These are phyloP conservation scores for Cicer chorassanicum DNA, from an alignment of 306 rosid genomes.

Conservation along the genomic window DNA sequence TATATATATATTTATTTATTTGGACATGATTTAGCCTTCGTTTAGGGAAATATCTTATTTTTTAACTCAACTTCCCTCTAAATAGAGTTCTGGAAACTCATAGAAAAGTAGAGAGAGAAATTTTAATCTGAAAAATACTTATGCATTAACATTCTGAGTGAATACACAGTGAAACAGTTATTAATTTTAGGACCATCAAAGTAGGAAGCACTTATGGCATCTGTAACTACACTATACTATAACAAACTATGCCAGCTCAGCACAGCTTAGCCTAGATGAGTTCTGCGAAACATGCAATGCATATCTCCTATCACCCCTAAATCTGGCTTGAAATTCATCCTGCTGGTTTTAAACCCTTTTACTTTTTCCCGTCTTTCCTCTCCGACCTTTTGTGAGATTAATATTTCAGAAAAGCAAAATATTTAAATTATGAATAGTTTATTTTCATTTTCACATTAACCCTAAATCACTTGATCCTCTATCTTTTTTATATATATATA, in stretches of 20 bases:
- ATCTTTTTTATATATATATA: not conserved
- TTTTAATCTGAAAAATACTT: not conserved
- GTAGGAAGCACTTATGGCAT: not conserved
- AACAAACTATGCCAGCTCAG: not conserved
- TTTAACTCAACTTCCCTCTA: not conserved
- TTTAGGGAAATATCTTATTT: slow-evolving; percentile 12
- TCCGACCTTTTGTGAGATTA: not conserved
- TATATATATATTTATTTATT: not conserved
- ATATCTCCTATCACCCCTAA: not conserved
- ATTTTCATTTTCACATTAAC: slow-evolving; percentile 22
- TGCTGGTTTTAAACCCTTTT: slow-evolving; percentile 8
- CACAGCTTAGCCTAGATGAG: not conserved
- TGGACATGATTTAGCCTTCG: slow-evolving; percentile 1
- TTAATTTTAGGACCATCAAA: slow-evolving; percentile 1
- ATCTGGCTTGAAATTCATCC: slow-evolving; percentile 31
- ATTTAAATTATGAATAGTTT: slow-evolving; percentile 13
- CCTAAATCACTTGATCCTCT: slow-evolving; percentile 3
- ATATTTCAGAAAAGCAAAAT: slow-evolving; percentile 16
- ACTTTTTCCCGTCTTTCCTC: not conserved
- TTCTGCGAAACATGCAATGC: not conserved
- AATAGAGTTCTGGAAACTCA: slow-evolving; percentile 10
- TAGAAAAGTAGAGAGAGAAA: not conserved
- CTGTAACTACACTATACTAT: not conserved
- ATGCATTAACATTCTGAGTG: not conserved
- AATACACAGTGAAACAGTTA: not conserved